Evolutionary conservation across 1,284 basidiomycete genomes (phyloP), one percentile per base, ranked within the genome.

Genomic region (Sporisorium iseilematis-ciliati): DNA sequence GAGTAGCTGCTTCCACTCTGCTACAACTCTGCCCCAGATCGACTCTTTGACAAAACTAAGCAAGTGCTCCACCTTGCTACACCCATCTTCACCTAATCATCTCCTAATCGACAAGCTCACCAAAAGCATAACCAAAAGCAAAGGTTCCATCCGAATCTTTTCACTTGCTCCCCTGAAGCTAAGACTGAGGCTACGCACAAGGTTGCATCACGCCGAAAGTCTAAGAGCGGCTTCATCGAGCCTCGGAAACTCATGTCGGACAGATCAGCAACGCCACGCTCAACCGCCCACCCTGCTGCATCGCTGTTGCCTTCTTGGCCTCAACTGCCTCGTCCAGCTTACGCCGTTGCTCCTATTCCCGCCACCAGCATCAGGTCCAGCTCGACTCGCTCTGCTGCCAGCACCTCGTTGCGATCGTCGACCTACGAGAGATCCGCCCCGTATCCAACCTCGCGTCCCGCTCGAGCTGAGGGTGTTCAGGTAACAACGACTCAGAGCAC

Each of bases 251-350:
- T 46, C 58, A 65, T 70, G 62, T 65, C 48, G 23, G 42, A 65
- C 45, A 38, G 43, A 49, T 33, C 57, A 26, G 53, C 57, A 58
- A 70, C 62, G 67, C 55, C 61, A 54, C 57, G 43, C 51, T 49
- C 57, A 50, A 46, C 62, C 59, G 29, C 54, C 45, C 62, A 54
- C n/a, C 18, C 62, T 43, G 62, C 58, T 61, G 49, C 67, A 23
- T 65, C 62, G 54, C 62, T 70, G 16, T 21, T 70, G 43, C 62
- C 67, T 26, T 60, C 62, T 26, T 70, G 67, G 67, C 67, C 67
- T 11, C 62, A 70, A 52, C 26, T 51, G 49, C 62, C 67, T 43
- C 42, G 50, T 40, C 57, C 58, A 21, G 45, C 62, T 8, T 70
- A 70, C 62, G 67, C 62, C 18, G 45, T 70, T 45, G 67, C 54